Conservation (phyloP, 805 yeast genomes). For the Sugiyamaella mastotermitis region DNA sequence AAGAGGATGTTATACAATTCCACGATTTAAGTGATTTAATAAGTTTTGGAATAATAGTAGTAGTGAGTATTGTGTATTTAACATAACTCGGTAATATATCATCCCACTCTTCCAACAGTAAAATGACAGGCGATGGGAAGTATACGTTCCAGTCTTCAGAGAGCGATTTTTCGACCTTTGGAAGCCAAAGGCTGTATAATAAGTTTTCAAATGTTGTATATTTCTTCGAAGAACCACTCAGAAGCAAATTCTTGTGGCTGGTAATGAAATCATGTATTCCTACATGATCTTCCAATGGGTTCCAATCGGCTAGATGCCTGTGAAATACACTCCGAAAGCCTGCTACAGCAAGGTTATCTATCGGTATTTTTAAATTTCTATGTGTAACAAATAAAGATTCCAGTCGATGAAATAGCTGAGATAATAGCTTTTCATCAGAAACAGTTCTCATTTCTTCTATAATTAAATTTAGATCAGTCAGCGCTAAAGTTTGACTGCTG, state of each 20-base stretch:
- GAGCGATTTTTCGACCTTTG: slow-evolving; percentile 28
- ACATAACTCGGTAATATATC: slow-evolving; percentile 30
- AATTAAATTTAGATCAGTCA: too few relatives aligned
- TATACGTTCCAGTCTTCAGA: slow-evolving; percentile 33
- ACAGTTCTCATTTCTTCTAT: too few relatives aligned
- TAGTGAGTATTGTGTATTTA: slow-evolving; percentile 27
- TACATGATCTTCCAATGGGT: slow-evolving; percentile 32
- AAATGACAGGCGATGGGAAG: slow-evolving; percentile 36
- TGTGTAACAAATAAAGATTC: too few relatives aligned
- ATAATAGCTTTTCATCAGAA: too few relatives aligned
- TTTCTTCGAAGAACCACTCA: background rate
- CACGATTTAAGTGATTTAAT: slow-evolving; percentile 32
- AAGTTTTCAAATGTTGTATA: slow-evolving; percentile 30
- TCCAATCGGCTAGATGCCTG: slow-evolving; percentile 32
- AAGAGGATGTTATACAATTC: slow-evolving; percentile 29
- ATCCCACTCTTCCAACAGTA: slow-evolving; percentile 39
- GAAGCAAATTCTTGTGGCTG: slow-evolving; percentile 19
- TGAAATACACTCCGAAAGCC: slow-evolving; percentile 16
- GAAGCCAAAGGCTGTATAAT: slow-evolving; percentile 33
- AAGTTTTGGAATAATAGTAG: slow-evolving; percentile 36
- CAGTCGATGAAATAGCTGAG: too few relatives aligned
- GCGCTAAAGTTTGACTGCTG: too few relatives aligned
- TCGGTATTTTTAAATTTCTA: too few relatives aligned
- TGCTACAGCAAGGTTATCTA: slow-evolving; percentile 26
- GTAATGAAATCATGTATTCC: slow-evolving; percentile 28